Evolutionary conservation across 805 yeast genomes (phyloP), one percentile per base, ranked within the genome.

Genomic region (Wickerhamiella spandovensis): DNA sequence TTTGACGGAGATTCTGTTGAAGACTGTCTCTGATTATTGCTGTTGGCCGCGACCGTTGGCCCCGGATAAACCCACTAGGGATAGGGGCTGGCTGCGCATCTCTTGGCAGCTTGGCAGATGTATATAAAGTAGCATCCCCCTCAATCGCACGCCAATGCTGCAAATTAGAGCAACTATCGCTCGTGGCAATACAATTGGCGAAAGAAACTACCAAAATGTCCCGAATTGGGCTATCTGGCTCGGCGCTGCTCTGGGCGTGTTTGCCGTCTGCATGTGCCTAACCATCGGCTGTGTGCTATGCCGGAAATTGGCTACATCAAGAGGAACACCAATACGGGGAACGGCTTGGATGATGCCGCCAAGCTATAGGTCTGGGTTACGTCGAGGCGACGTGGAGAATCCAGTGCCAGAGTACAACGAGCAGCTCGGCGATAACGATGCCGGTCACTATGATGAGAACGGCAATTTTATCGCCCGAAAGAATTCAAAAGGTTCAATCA

Each of bases 381-480:
- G 41, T 9, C 24, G 28, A 9, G 48, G 28, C 23, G 55, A 42
- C 25, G 51, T 48, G 32, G 43, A 39, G 28, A 53, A 53, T 42
- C 55, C 58, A 0, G 58, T 55, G 23, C 58, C 58, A 4, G 39
- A 53, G 8, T 55, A 55, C 50, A 49, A 54, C 39, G 51, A 55
- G 3, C n/a, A 46, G 24, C 52, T 51, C 10, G 53, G 54, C 32
- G 55, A 52, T 6, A 37, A 25, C 10, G 58, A 55, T 38, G 52
- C 54, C 10, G 58, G 58, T n/a, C 37, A 23, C 24, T 55, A 55
- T 46, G 56, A 55, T 41, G 48, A 37, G 9, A 15, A 54, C 30
- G 58, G 58, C 10, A 46, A 46, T 39, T 55, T 53, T 32, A 20
- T 42, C n/a, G 51, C 51, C 6, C 47, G 32, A 4, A 28, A 28